A percentile compares a stretch with the other conserved stretches of the same genome.
These are phyloP conservation scores for Dissophora globulifera DNA, from an alignment of 192 early-diverging fungal genomes.

Conservation along the genomic window DNA sequence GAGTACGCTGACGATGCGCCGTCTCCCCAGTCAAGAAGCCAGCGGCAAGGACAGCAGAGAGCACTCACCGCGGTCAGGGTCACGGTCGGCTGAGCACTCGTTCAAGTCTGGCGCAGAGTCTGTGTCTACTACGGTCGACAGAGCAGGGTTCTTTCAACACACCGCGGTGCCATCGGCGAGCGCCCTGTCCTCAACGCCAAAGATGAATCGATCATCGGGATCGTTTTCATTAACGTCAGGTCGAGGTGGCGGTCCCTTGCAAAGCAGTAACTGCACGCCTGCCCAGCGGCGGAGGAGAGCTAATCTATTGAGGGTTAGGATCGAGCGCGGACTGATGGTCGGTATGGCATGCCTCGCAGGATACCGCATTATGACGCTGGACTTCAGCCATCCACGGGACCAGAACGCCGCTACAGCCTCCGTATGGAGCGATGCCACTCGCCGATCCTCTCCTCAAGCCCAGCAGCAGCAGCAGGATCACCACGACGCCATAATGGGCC, in stretches of 20 bases:
- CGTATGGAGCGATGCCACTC: no score
- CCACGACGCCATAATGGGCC: slow-evolving; percentile 9
- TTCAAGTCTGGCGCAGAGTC: slow-evolving; percentile 9
- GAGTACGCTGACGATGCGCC: not conserved
- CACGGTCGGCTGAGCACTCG: slow-evolving; percentile 7
- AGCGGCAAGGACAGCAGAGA: not conserved
- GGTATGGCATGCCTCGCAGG: slow-evolving; percentile 44
- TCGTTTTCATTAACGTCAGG: not conserved
- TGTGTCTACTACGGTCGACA: not conserved
- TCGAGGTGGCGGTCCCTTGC: not conserved
- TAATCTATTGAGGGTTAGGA: slow-evolving; percentile 43
- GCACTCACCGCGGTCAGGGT: not conserved
- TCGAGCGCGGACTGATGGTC: slow-evolving; percentile 47
- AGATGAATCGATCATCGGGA: not conserved
- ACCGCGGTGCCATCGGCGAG: not conserved
- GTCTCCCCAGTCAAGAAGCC: not conserved
- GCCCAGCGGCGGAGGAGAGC: slow-evolving; percentile 29
- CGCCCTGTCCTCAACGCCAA: not conserved
- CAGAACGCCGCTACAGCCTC: not conserved
- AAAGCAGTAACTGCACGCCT: no score
- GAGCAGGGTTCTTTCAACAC: not conserved
- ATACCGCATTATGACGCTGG: slow-evolving; percentile 49
- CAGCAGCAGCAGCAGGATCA: slow-evolving; percentile 1
- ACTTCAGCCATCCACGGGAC: slow-evolving; percentile 8
- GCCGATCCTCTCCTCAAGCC: not conserved